Percentiles rank a stretch among this genome's conserved stretches.
Conservation (phyloP, 2,329 filamentous ascomycete species). For the Apiospora arundinis region DNA sequence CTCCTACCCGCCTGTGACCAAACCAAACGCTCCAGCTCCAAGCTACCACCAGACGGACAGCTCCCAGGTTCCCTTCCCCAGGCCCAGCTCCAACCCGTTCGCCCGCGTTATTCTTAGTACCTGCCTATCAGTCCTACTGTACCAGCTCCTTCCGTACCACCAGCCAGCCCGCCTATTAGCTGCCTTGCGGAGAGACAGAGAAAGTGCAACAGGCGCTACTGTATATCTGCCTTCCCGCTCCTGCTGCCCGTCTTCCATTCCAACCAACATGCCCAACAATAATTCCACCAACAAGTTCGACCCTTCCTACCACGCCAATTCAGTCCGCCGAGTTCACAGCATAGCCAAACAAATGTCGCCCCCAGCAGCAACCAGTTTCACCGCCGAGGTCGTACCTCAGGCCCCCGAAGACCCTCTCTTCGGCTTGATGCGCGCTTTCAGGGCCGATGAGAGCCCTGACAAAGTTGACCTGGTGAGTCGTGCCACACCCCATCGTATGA, state of each 20-base stretch:
- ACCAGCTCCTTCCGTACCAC: too few species aligned
- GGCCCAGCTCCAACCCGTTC: neutral
- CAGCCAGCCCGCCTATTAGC: neutral
- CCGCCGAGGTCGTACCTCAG: constrained; percentile 78
- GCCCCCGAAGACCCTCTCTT: constrained; percentile 96
- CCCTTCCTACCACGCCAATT: constrained; percentile 51
- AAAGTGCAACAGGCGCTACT: too few species aligned
- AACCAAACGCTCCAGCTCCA: constrained; percentile 3
- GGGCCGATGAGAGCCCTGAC: constrained; percentile 74
- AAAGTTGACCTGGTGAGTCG: constrained; percentile 88
- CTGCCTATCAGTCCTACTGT: neutral
- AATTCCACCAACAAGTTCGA: constrained; percentile 40
- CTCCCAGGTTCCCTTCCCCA: neutral
- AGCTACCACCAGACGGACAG: neutral
- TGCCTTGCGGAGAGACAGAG: neutral
- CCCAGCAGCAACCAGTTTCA: constrained; percentile 70
- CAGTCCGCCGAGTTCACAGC: constrained; percentile 61
- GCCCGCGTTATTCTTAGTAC: constrained; percentile 14
- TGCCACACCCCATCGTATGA: neutral
- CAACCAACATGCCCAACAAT: constrained; percentile 41
- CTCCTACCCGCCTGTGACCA: constrained; percentile 1
- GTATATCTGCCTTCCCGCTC: constrained; percentile 21
- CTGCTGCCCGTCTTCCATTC: constrained; percentile 25
- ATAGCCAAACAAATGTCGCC: constrained; percentile 76
- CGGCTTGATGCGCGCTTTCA: constrained; percentile 87